Evolutionary conservation across 2,329 filamentous ascomycete species (phyloP).

Genomic region (Kalaharituber pfeilii): DNA sequence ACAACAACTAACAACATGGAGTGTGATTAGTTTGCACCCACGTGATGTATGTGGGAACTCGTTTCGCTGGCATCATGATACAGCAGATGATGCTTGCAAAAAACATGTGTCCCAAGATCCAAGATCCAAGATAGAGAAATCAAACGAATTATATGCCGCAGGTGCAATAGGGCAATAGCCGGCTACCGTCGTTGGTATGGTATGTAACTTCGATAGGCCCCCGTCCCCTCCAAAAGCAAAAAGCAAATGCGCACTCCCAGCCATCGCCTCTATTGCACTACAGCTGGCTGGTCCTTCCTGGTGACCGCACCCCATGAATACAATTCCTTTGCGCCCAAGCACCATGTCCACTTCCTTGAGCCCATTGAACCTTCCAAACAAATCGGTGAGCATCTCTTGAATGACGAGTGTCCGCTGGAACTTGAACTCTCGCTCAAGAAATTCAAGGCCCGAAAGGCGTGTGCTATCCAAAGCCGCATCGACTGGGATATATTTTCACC

Average conservation of each 20-base stretch:
- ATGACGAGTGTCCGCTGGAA: too few relatives aligned
- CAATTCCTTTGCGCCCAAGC: conserved; percentile 69
- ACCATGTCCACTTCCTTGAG: conserved; percentile 87
- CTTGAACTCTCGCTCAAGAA: conserved; percentile 64
- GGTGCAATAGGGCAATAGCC: too few relatives aligned
- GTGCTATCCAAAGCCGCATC: conserved; percentile 72
- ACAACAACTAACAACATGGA: too few relatives aligned
- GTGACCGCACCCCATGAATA: conserved; percentile 89
- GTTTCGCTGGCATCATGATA: too few relatives aligned
- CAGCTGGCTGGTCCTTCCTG: conserved; percentile 84
- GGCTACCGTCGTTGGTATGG: too few relatives aligned
- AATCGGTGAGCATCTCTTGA: conserved; percentile 57
- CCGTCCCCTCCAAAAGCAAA: conserved; percentile 46
- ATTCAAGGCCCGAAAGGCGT: conserved; percentile 84
- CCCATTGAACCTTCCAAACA: conserved; percentile 81
- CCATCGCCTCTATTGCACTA: conserved; percentile 85
- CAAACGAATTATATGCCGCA: too few relatives aligned
- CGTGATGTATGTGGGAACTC: too few relatives aligned
- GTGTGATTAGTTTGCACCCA: too few relatives aligned
- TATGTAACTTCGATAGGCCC: conserved; percentile 89
- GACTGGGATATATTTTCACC: conserved; percentile 90
- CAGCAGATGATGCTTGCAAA: too few relatives aligned
- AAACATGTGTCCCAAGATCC: too few relatives aligned
- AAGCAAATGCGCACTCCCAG: conserved; percentile 62
- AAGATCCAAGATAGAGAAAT: too few relatives aligned